phyloP scores from a whole-genome alignment of 805 yeast species.

The Wickerhamiella nectarea region DNA sequence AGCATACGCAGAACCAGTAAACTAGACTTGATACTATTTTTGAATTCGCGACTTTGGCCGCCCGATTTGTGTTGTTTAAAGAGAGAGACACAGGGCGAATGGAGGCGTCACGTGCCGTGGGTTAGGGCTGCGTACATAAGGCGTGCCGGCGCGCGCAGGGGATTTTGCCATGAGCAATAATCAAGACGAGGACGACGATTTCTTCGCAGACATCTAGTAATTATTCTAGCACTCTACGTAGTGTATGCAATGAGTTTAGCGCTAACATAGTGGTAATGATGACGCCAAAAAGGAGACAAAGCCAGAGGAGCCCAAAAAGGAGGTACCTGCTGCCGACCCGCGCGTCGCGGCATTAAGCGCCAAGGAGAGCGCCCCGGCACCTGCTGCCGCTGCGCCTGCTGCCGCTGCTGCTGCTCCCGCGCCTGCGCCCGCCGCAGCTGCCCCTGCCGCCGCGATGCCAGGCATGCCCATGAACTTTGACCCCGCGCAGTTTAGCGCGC shows the following conservation, averaged over 20 bases:
- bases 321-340: constrained; percentile 14
- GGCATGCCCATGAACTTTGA: constrained; percentile 17
- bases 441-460: constrained; percentile 15
- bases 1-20: no score
- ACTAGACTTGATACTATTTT: no score
- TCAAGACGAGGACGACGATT: constrained; percentile 79
- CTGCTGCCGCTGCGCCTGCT: constrained; percentile 11
- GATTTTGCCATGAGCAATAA: constrained; percentile 3
- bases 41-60: not conserved
- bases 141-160: no score
- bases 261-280: constrained; percentile 27
- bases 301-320: not conserved
- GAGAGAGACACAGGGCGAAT: no score
- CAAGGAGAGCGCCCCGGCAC: constrained; percentile 14
- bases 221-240: constrained; percentile 14
- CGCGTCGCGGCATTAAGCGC: constrained; percentile 21
- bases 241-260: constrained; percentile 18
- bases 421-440: constrained; percentile 17
- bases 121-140: no score
- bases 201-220: constrained; percentile 79
- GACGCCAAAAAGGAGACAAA: constrained; percentile 12
- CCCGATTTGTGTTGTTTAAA: not conserved
- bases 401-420: constrained; percentile 13
- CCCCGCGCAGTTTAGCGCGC: constrained; percentile 18
- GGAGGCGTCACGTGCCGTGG: no score